These are phyloP conservation scores for Astragalus glycyphyllos DNA, from an alignment of 306 rosid species.

Conservation along the genomic window DNA sequence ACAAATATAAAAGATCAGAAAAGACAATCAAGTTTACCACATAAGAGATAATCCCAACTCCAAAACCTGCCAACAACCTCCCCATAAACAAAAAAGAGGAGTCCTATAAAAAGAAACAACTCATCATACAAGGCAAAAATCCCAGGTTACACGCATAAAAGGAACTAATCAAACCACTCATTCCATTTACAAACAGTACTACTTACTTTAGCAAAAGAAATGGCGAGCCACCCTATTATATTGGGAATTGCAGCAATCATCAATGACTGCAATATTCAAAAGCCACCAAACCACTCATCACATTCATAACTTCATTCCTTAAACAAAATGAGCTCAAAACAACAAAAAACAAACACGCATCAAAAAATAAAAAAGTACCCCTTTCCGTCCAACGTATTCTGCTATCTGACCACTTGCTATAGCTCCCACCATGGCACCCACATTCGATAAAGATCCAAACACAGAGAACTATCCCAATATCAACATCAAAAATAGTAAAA, in stretches of 20 bases:
- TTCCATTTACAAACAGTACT: neutral
- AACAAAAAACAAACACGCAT: neutral
- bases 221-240: conserved; percentile 77
- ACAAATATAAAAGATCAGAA: neutral
- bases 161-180: neutral
- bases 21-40: conserved; percentile 58
- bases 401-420: conserved; percentile 89
- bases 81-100: conserved; percentile 82
- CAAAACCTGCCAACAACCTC: conserved; percentile 88
- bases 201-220: conserved; percentile 74
- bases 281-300: conserved; percentile 26
- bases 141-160: neutral
- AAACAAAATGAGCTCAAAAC: neutral
- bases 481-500: conserved; percentile 7
- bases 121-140: neutral
- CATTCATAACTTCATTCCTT: conserved; percentile 7
- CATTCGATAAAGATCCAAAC: conserved; percentile 85
- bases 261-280: conserved; percentile 64
- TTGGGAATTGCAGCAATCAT: conserved; percentile 79
- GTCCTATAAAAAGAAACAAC: conserved; percentile 54
- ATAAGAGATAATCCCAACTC: conserved; percentile 89
- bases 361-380: conserved; percentile 52
- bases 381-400: conserved; percentile 82
- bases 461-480: conserved; percentile 62
- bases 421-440: conserved; percentile 94